These are phyloP conservation scores for Haplosporangium sp. DNA, from an alignment of 371 early-diverging fungal genomes.

Conservation along the genomic window DNA sequence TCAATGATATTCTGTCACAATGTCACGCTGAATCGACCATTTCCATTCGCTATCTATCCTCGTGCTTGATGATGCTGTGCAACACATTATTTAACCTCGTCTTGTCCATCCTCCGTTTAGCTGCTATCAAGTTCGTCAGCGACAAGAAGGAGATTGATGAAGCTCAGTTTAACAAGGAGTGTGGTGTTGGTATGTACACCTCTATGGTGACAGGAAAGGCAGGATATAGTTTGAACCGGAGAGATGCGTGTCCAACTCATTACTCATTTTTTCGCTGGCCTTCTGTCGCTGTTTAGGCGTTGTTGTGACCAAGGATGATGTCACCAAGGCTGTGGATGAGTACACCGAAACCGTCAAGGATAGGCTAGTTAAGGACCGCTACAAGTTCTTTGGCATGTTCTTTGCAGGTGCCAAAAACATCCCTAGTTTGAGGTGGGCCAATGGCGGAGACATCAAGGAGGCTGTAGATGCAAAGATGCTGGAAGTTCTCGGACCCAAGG, in stretches of 20 bases:
- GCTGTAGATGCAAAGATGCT: slow-evolving; percentile 87
- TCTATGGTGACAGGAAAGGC: not conserved
- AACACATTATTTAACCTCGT: not conserved
- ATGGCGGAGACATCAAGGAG: slow-evolving; percentile 85
- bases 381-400: slow-evolving; percentile 79
- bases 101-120: slow-evolving; percentile 56
- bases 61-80: slow-evolving; percentile 10
- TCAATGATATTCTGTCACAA: not conserved
- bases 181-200: slow-evolving; percentile 86
- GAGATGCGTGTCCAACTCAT: not conserved
- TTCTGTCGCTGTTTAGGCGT: slow-evolving; percentile 63
- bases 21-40: too few relatives aligned
- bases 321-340: slow-evolving; percentile 63
- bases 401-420: slow-evolving; percentile 78
- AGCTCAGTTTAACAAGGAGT: slow-evolving; percentile 79
- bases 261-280: slow-evolving; percentile 4
- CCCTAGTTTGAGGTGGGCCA: slow-evolving; percentile 89
- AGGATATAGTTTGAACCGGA: not conserved
- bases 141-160: slow-evolving; percentile 66
- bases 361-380: slow-evolving; percentile 84
- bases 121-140: slow-evolving; percentile 89
- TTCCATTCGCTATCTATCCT: slow-evolving; percentile 17
- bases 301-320: slow-evolving; percentile 77
- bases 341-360: slow-evolving; percentile 77
- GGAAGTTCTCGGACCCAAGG: slow-evolving; percentile 92